Evolutionary conservation across 139 green algal genomes (phyloP).

Genomic region (Chlamydomonas sphaeroides): DNA sequence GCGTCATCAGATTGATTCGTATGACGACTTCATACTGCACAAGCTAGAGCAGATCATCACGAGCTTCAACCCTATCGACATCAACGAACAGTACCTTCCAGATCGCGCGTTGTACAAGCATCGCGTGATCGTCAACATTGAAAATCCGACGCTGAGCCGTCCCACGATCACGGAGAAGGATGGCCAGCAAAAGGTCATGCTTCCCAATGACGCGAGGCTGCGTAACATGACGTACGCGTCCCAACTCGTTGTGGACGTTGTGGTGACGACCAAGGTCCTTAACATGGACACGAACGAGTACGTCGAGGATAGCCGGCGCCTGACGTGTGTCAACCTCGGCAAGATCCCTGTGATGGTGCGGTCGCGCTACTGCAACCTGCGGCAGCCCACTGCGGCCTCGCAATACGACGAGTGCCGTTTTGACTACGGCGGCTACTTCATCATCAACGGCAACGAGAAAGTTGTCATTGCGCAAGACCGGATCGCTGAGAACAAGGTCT

Average conservation of each 20-base stretch:
- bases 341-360: conserved; percentile 92
- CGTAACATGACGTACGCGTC: conserved; percentile 91
- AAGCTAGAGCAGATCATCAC: conserved; percentile 67
- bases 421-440: conserved; percentile 93
- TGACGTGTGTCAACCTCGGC: conserved; percentile 79
- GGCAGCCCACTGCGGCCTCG: conserved; percentile 72
- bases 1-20: conserved; percentile 91
- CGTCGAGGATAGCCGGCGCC: conserved; percentile 39
- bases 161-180: conserved; percentile 87
- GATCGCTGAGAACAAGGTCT: not conserved
- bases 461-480: conserved; percentile 93
- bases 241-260: conserved; percentile 82
- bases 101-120: not conserved
- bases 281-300: not conserved
- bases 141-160: conserved; percentile 64
- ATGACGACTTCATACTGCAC: conserved; percentile 90
- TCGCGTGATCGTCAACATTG: not conserved
- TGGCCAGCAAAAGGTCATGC: conserved; percentile 81
- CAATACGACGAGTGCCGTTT: conserved; percentile 82
- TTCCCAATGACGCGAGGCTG: conserved; percentile 85
- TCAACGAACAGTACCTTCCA: conserved; percentile 10
- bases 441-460: conserved; percentile 90
- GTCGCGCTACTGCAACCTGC: conserved; percentile 79
- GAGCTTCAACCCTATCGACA: conserved; percentile 32
- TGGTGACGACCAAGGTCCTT: conserved; percentile 57